Conservation (phyloP, 2,329 filamentous ascomycete genomes). For the Huntiella decipiens region DNA sequence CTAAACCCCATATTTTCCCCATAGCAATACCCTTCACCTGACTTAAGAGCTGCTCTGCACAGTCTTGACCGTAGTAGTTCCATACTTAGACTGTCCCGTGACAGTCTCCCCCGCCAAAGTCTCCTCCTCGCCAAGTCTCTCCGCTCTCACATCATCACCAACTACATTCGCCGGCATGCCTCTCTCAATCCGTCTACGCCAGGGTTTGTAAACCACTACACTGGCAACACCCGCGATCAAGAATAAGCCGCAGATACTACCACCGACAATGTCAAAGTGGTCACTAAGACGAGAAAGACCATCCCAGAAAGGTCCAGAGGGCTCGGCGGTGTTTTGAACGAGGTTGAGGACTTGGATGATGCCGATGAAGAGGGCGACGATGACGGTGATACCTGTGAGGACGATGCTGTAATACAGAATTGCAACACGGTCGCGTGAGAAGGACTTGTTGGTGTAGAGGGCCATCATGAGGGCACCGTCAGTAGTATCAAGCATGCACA, state of each 20-base stretch:
- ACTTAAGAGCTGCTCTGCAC: no score
- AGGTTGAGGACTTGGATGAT: conserved; percentile 67
- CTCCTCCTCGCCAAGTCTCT: conserved; percentile 2
- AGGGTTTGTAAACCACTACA: conserved; percentile 58
- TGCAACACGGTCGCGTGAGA: conserved; percentile 66
- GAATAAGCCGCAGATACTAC: conserved; percentile 70
- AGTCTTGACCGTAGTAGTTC: no score
- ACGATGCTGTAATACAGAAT: conserved; percentile 90
- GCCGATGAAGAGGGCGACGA: conserved; percentile 72
- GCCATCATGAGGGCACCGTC: conserved; percentile 93
- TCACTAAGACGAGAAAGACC: conserved; percentile 60
- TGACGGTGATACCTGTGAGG: conserved; percentile 63
- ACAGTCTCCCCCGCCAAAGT: not conserved
- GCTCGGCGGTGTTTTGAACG: conserved; percentile 54
- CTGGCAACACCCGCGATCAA: conserved; percentile 57
- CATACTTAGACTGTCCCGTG: no score
- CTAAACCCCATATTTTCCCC: no score
- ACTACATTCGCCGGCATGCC: conserved; percentile 16
- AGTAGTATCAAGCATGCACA: conserved; percentile 85
- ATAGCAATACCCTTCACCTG: no score
- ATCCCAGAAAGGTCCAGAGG: conserved; percentile 70
- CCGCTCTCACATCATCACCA: not conserved
- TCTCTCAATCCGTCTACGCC: conserved; percentile 35
- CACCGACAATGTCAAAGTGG: conserved; percentile 72
- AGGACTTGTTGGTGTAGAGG: conserved; percentile 64